These are phyloP conservation scores for Solanum tacnaense DNA, from an alignment of 257 asterid species.

Conservation along the genomic window DNA sequence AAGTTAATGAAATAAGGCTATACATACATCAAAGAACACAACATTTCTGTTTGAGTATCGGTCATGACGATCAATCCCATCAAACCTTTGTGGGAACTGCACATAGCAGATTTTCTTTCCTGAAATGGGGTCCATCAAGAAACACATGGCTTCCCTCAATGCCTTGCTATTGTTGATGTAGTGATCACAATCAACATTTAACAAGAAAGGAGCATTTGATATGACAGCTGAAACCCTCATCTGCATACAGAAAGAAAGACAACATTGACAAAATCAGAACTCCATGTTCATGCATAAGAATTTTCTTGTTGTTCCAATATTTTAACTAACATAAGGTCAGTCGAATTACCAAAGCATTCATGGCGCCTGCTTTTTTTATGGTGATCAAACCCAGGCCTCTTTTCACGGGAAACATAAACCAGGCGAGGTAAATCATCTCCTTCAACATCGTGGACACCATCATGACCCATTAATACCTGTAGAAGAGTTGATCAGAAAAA, in stretches of 20 bases:
- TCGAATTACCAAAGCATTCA: constrained; percentile 74
- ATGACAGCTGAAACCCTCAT: constrained; percentile 89
- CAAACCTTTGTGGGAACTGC: constrained; percentile 92
- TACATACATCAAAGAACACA: constrained; percentile 86
- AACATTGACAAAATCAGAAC: not conserved
- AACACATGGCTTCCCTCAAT: constrained; percentile 89
- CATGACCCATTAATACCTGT: constrained; percentile 78
- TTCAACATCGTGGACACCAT: constrained; percentile 55
- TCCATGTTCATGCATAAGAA: not conserved
- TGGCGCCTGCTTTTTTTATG: constrained; percentile 96
- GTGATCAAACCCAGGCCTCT: constrained; percentile 89
- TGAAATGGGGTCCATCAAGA: constrained; percentile 90
- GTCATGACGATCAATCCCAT: constrained; percentile 81
- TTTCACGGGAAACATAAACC: constrained; percentile 89
- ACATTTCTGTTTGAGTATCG: constrained; percentile 85
- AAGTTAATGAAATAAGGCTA: not conserved
- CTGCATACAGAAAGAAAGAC: constrained; percentile 21
- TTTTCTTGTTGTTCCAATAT: not conserved
- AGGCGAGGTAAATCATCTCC: constrained; percentile 62
- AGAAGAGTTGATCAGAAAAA: not conserved
- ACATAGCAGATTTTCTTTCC: constrained; percentile 89
- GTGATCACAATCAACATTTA: constrained; percentile 91
- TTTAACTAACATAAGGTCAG: not conserved
- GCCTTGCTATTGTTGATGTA: constrained; percentile 93
- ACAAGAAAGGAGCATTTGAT: constrained; percentile 82